Evolutionary conservation across 208 protist species (phyloP), one percentile per base, ranked within the genome.

Genomic region (Trypanosoma boissoni): DNA sequence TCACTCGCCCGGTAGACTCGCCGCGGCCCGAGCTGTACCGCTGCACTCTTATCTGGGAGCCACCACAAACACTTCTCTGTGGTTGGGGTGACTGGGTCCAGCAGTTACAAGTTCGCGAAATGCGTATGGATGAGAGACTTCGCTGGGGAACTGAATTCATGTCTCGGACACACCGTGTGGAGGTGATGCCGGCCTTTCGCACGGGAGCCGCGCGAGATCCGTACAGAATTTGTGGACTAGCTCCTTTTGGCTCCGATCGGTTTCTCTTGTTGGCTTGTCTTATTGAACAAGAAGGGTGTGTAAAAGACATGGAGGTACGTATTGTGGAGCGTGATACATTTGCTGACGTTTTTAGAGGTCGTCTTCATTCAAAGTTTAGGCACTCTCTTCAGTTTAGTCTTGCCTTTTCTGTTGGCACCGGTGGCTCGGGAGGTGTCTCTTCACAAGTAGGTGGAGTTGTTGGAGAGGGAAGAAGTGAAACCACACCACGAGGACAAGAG

Each of bases 51-150:
- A 43, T 77, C 9, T 92, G 80, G 80, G 80, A 91, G 44, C 37
- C 46, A 2, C 59, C 49, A 20, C 2, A 42, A 20, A 64, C 53
- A 16, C 58, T 92, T 12, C 62, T 75, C 20, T 85, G 74, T 51
- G 82, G 72, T 16, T 92, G 86, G 83, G 82, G 77, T 0, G 69
- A 89, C 43, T 84, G 79, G 70, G 66, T 90, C 31, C 76, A 86
- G 58, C 65, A 75, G 55, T 18, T 88, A 1, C 64, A 44, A n/a
- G 31, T 89, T 10, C n/a, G 44, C 21, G 53, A 63, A 24, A 14
- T 52, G n/a, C 52, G 46, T 2, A 56, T 58, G 44, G 51, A 56
- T 34, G 44, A 61, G 14, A 18, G 53, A 28, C 27, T 65, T 24
- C 18, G 44, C 4, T 61, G 52, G 36, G 57, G 65, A 34, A 39